These are phyloP conservation scores for Pyracantha coccinea DNA, from an alignment of 331 rosid genomes.

Conservation along the genomic window DNA sequence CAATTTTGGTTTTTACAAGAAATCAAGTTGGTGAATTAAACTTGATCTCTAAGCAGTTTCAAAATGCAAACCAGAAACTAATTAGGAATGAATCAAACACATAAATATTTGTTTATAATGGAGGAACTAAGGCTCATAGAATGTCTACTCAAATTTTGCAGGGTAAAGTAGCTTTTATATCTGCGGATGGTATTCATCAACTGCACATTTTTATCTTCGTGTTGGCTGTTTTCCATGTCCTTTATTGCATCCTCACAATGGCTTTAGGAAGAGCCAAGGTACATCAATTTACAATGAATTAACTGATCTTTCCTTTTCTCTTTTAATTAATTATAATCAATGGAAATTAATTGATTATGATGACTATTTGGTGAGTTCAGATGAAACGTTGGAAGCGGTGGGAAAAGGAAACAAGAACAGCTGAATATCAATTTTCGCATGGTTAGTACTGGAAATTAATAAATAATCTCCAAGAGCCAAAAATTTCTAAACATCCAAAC, in stretches of 20 bases:
- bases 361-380: slow-evolving; percentile 24
- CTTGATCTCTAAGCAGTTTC: neutral
- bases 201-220: slow-evolving; percentile 83
- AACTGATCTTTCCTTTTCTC: neutral
- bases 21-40: neutral
- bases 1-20: neutral
- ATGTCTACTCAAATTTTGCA: slow-evolving; percentile 16
- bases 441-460: slow-evolving; percentile 30
- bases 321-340: neutral
- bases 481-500: neutral
- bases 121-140: neutral
- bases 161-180: slow-evolving; percentile 64
- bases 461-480: neutral
- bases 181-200: slow-evolving; percentile 72
- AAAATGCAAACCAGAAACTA: neutral
- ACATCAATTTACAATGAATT: neutral
- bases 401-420: slow-evolving; percentile 82
- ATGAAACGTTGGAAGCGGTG: slow-evolving; percentile 85
- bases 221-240: slow-evolving; percentile 65
- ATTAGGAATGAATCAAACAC: neutral
- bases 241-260: slow-evolving; percentile 63
- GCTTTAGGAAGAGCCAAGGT: slow-evolving; percentile 74
- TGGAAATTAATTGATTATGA: neutral
- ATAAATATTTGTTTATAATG: neutral
- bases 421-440: slow-evolving; percentile 68